Base-by-base conservation (phyloP, 176 grass and related monocot species). In the Avena eriantha region DNA sequence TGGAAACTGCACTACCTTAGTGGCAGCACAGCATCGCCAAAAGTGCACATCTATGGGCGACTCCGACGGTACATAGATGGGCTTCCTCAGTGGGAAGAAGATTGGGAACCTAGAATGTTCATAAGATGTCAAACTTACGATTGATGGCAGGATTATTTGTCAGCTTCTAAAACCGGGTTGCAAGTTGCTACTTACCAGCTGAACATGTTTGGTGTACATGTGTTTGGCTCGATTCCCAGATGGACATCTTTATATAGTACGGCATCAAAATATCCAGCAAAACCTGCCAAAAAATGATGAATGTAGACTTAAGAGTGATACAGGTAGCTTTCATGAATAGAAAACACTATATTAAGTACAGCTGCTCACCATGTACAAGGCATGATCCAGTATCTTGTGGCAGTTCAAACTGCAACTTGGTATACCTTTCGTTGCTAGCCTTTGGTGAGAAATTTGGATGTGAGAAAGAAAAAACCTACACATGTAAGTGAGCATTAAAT, bases 161-260 rank as follows among this genome's bases (percentile, higher is more conserved):
- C 59, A 73, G 16, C 35, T 80, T 82, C 54, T 26, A 56, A 74
- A 24, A 54, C 36, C 4, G 65, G 49, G 15, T 63, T 78, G 78
- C n/a, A 15, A 63, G 8, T 72, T 22, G 69, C 19, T 45, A 13
- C 39, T 69, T 94, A 98, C 97, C 97, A 98, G 79, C 97, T 98
- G 82, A 98, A 98, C 97, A 98, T 98, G 86, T 96, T 98, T 82
- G 97, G 97, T n/a, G 97, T 98, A 80, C 90, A 87, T 4, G 90
- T 94, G 63, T 88, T 92, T 69, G 97, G 93, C 77, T 98, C 97
- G 56, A 98, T 98, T 76, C 97, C 97, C 0, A 98, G 92, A 94
- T 96, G 97, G 69, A 98, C 97, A 49, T 98, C 97, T 80, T 93
- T 94, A 75, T 98, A 98, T 16, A 98, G 85, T 57, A 90, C 59